These are phyloP conservation scores for Saccharum spontaneum DNA, from an alignment of 176 grass and related monocot species.

Conservation along the genomic window DNA sequence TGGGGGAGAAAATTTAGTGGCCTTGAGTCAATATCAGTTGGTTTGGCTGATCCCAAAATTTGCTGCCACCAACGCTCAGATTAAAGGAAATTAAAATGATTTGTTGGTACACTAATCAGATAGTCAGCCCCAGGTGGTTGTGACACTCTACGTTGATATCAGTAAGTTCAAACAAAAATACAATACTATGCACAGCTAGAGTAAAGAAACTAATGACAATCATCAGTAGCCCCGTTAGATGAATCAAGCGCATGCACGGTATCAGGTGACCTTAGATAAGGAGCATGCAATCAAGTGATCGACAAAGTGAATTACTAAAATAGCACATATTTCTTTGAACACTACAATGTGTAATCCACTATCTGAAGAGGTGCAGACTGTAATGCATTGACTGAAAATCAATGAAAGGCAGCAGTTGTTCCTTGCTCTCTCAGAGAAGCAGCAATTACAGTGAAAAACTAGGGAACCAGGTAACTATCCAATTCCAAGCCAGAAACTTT, in stretches of 20 bases:
- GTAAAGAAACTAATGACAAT: not conserved
- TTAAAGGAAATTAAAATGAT: not conserved
- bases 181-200: not conserved
- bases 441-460: not conserved
- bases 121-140: not conserved
- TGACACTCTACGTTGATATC: not conserved
- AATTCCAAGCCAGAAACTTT: not conserved
- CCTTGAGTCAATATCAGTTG: not conserved
- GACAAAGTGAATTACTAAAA: not conserved
- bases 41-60: not conserved
- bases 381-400: not conserved
- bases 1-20: not conserved
- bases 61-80: not conserved
- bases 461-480: not conserved
- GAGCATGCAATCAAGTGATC: not conserved
- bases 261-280: not conserved
- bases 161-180: not conserved
- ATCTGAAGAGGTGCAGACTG: not conserved
- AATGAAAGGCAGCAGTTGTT: not conserved
- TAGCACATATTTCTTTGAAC: not conserved
- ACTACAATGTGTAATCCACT: not conserved
- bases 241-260: not conserved
- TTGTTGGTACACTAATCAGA: slow-evolving; percentile 71
- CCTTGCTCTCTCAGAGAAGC: not conserved
- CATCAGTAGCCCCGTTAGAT: not conserved